Evolutionary conservation across 2,329 filamentous ascomycete genomes (phyloP).

Genomic region (Neophaeococcomyces mojaviensis): DNA sequence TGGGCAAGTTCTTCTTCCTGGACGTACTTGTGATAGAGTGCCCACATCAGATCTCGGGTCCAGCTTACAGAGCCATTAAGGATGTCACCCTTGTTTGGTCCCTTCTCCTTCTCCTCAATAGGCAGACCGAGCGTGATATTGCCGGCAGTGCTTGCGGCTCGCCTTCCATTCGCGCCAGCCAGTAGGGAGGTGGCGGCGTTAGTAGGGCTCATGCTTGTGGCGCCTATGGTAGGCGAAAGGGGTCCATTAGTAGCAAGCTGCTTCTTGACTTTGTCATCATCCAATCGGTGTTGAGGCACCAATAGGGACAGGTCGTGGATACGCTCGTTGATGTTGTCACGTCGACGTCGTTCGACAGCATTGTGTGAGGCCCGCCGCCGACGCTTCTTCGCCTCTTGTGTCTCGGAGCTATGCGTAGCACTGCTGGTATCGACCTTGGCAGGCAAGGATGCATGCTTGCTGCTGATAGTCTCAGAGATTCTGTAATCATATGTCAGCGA

Average conservation of each 20-base stretch:
- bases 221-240: conserved; percentile 71
- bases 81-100: conserved; percentile 97
- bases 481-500: conserved; percentile 47
- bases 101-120: conserved; percentile 95
- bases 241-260: conserved; percentile 88
- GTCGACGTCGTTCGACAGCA: conserved; percentile 82
- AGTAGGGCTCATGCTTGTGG: conserved; percentile 60
- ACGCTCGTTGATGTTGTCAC: conserved; percentile 97
- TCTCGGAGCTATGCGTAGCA: conserved; percentile 31
- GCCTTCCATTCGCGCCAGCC: conserved; percentile 73
- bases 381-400: conserved; percentile 78
- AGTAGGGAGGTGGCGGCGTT: conserved; percentile 71
- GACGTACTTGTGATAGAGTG: conserved; percentile 79
- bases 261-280: conserved; percentile 95
- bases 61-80: conserved; percentile 94
- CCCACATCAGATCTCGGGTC: conserved; percentile 98
- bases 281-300: conserved; percentile 82
- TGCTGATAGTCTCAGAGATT: conserved; percentile 66
- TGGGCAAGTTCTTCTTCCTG: conserved; percentile 82
- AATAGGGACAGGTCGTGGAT: conserved; percentile 94
- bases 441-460: conserved; percentile 81
- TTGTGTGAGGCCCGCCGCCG: conserved; percentile 92
- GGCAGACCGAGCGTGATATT: conserved; percentile 90
- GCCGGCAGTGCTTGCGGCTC: conserved; percentile 65
- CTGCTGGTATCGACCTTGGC: conserved; percentile 63